phyloP scores from a whole-genome alignment of 352 stramenopile species.

The Lagenidium giganteum region DNA sequence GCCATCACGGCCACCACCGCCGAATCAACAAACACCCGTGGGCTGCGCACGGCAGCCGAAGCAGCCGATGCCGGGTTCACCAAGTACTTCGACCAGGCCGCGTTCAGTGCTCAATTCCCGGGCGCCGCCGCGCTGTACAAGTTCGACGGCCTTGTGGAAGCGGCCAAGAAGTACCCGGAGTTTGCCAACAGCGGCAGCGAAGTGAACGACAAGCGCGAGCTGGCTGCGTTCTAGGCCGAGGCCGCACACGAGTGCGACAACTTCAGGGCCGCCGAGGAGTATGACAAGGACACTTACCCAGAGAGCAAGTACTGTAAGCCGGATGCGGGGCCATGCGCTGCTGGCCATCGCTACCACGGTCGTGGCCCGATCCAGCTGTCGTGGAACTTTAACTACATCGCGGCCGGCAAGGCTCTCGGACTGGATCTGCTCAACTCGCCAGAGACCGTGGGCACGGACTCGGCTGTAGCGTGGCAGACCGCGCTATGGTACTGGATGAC shows the following conservation, averaged over 20 bases:
- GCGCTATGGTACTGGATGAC: slow-evolving; percentile 54
- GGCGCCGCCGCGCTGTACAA: slow-evolving; percentile 32
- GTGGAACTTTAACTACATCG: slow-evolving; percentile 57
- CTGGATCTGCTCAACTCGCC: slow-evolving; percentile 34
- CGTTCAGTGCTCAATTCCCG: slow-evolving; percentile 30
- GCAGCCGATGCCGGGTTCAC: too few relatives aligned
- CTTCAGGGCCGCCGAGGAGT: slow-evolving; percentile 37
- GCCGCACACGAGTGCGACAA: slow-evolving; percentile 35
- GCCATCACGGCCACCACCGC: too few relatives aligned
- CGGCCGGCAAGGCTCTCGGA: slow-evolving; percentile 24
- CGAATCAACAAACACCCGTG: too few relatives aligned
- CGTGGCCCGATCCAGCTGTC: slow-evolving; percentile 45
- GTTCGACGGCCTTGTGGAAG: slow-evolving; percentile 32
- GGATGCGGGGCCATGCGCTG: slow-evolving; percentile 21
- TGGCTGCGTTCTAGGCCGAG: slow-evolving; percentile 41
- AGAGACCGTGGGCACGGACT: slow-evolving; percentile 31
- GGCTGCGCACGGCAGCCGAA: too few relatives aligned
- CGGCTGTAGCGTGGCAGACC: slow-evolving; percentile 32
- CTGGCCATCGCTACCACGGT: slow-evolving; percentile 36
- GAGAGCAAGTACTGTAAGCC: slow-evolving; percentile 42
- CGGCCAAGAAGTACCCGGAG: slow-evolving; percentile 24
- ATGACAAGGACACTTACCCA: slow-evolving; percentile 26
- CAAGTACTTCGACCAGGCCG: slow-evolving; percentile 30
- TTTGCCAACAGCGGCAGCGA: slow-evolving; percentile 44
- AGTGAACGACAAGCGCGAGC: slow-evolving; percentile 28